Percentiles rank a stretch among this genome's conserved stretches.
phyloP scores from a whole-genome alignment of 306 rosid genomes.

The Clitoria ternatea region DNA sequence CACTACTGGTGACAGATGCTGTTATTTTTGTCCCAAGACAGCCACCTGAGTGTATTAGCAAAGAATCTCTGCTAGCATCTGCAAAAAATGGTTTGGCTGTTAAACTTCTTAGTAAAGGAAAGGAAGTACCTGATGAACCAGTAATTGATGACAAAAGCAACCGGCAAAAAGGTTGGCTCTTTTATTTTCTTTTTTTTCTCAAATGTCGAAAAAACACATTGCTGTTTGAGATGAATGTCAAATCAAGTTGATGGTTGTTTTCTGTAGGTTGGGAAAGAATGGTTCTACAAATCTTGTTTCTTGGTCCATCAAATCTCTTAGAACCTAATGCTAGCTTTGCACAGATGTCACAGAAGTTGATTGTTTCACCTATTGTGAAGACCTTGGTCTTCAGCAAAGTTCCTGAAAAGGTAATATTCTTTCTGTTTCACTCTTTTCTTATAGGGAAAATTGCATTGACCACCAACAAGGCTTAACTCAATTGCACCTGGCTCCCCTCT shows the following conservation, averaged over 20 bases:
- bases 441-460: too few relatives aligned
- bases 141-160: conserved; percentile 68
- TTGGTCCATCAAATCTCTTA: conserved; percentile 91
- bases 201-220: background rate
- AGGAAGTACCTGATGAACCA: conserved; percentile 72
- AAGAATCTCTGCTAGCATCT: conserved; percentile 84
- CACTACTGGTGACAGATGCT: conserved; percentile 86
- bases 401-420: conserved; percentile 72
- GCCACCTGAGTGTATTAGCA: conserved; percentile 85
- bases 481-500: too few relatives aligned
- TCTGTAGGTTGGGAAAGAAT: conserved; percentile 96
- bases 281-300: conserved; percentile 96
- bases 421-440: background rate
- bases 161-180: conserved; percentile 69
- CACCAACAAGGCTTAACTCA: too few relatives aligned
- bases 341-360: conserved; percentile 92
- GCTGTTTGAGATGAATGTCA: conserved; percentile 2
- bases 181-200: background rate
- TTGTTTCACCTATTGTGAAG: conserved; percentile 96
- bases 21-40: conserved; percentile 90
- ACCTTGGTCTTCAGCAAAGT: conserved; percentile 91
- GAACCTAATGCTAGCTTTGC: conserved; percentile 85
- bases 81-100: conserved; percentile 95
- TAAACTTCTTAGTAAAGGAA: conserved; percentile 84
- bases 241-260: conserved; percentile 7